phyloP scores from a whole-genome alignment of 2,329 filamentous ascomycete genomes.

The Talaromyces sp. region DNA sequence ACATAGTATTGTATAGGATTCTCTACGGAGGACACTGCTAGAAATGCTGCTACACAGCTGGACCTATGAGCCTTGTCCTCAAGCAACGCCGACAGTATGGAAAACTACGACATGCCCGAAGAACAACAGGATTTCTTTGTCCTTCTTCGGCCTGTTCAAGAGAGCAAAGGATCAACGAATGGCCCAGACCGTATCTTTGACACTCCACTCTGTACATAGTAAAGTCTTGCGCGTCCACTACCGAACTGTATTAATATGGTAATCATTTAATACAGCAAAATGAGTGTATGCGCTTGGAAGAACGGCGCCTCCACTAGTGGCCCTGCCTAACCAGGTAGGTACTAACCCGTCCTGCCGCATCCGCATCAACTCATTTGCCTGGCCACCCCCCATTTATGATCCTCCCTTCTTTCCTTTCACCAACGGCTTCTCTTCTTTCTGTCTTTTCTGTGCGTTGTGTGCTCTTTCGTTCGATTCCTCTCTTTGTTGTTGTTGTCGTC shows the following conservation, averaged over 20 bases:
- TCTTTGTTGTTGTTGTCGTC: not conserved
- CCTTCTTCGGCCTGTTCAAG: not conserved
- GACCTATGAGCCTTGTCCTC: not conserved
- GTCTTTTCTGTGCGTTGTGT: not conserved
- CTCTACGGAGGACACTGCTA: not conserved
- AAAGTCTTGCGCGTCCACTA: not conserved
- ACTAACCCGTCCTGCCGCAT: not conserved
- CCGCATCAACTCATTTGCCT: conserved; percentile 2
- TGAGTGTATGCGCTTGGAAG: not conserved
- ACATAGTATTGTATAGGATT: not conserved
- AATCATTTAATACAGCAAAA: not conserved
- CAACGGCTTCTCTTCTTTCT: not conserved
- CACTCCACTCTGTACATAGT: not conserved
- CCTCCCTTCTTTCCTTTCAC: conserved; percentile 5
- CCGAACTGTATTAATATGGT: not conserved
- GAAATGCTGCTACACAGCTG: not conserved
- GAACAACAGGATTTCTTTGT: not conserved
- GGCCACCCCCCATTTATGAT: not conserved
- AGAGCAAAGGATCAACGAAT: not conserved
- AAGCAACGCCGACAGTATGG: not conserved
- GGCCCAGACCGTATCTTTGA: not conserved
- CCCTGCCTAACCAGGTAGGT: not conserved
- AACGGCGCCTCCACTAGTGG: not conserved
- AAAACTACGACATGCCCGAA: not conserved
- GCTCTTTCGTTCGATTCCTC: not conserved